Evolutionary conservation across 768 basidiomycete species (phyloP).

Genomic region (Lactarius sp.): DNA sequence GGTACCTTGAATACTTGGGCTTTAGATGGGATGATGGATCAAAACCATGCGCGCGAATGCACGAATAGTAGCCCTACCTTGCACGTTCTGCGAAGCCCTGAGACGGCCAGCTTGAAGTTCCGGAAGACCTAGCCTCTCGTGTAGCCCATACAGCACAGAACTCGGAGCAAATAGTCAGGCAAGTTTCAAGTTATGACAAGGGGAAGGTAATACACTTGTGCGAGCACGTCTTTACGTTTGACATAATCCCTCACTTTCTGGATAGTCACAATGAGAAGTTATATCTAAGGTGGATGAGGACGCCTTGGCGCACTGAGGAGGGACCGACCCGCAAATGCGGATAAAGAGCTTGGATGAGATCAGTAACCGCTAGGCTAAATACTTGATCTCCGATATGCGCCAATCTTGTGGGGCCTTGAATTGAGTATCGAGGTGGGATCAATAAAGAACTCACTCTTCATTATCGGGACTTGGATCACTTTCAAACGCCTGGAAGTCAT

Average conservation of each 20-base stretch:
- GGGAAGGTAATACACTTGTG: slow-evolving; percentile 2
- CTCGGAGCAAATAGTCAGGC: not conserved
- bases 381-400: slow-evolving; percentile 15
- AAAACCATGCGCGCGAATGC: not conserved
- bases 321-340: slow-evolving; percentile 9
- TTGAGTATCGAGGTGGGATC: not conserved
- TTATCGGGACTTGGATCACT: not conserved
- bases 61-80: not conserved
- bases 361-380: slow-evolving; percentile 8
- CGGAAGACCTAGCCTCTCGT: not conserved
- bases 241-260: slow-evolving; percentile 15
- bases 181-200: not conserved
- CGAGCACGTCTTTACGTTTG: not conserved
- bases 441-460: not conserved
- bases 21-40: not conserved
- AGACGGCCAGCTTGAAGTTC: not conserved
- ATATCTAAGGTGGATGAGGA: not conserved
- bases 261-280: not conserved
- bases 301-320: slow-evolving; percentile 5
- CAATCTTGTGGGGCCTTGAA: not conserved
- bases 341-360: slow-evolving; percentile 6
- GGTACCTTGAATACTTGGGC: slow-evolving; percentile 20
- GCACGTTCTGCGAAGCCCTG: not conserved
- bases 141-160: slow-evolving; percentile 4
- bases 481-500: not conserved